Evolutionary conservation across 345 rosid species (phyloP).

Genomic region (Ceriops zippeliana): DNA sequence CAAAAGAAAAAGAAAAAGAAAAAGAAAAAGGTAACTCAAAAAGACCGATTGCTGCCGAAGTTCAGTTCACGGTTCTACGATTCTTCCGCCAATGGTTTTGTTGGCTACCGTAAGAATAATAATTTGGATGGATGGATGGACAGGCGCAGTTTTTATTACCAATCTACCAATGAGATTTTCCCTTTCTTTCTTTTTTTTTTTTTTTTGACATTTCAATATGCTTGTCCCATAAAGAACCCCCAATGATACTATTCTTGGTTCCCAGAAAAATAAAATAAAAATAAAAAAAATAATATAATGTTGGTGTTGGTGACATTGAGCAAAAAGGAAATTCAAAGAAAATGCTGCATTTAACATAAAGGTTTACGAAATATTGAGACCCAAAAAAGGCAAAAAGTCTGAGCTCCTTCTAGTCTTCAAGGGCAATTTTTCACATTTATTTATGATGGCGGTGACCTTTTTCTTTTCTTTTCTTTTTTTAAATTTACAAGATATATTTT

Average conservation of each 20-base stretch:
- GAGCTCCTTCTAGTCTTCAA: too few relatives aligned
- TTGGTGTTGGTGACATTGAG: neutral
- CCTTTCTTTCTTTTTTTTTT: too few relatives aligned
- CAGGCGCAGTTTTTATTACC: neutral
- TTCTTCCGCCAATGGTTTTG: neutral
- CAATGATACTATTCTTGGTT: neutral
- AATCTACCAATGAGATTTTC: neutral
- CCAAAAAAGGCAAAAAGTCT: too few relatives aligned
- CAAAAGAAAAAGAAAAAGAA: too few relatives aligned
- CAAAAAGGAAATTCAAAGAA: neutral
- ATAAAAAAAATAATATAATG: neutral
- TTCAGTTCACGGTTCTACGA: too few relatives aligned
- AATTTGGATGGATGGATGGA: neutral
- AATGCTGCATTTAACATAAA: neutral
- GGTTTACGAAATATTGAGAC: too few relatives aligned
- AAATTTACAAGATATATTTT: too few relatives aligned
- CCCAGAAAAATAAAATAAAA: neutral
- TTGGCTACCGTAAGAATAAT: neutral
- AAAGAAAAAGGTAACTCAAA: too few relatives aligned
- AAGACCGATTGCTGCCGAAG: neutral
- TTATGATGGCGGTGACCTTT: neutral
- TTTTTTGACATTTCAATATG: neutral
- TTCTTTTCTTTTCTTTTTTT: too few relatives aligned
- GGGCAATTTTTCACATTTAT: neutral
- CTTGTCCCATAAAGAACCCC: neutral